Evolutionary conservation across 1,139 yeast species (phyloP).

Genomic region (Meyerozyma smithsonii): DNA sequence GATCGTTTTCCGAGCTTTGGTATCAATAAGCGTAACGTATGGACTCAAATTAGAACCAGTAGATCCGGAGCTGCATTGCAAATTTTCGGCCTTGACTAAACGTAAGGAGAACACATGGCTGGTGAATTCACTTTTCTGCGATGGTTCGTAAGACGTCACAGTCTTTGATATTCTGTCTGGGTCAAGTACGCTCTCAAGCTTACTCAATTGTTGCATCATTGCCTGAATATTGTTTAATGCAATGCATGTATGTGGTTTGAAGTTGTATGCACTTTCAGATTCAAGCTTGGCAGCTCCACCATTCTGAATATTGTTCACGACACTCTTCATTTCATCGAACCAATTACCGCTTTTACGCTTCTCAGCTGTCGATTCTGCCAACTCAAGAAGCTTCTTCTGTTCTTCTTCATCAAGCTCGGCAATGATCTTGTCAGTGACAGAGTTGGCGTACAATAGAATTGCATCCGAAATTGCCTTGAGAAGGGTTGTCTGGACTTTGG

Average conservation of each 20-base stretch:
- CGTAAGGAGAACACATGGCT: conserved; percentile 64
- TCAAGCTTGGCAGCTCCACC: conserved; percentile 25
- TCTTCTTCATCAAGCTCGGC: conserved; percentile 46
- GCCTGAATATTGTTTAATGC: conserved; percentile 68
- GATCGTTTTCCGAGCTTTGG: conserved; percentile 49
- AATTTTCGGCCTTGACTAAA: conserved; percentile 65
- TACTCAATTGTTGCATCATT: conserved; percentile 53
- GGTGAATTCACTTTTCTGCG: conserved; percentile 25
- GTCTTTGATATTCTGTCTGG: conserved; percentile 56
- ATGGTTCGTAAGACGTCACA: conserved; percentile 31
- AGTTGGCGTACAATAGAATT: conserved; percentile 47
- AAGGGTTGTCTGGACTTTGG: conserved; percentile 53
- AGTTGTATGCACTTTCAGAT: conserved; percentile 54
- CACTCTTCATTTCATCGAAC: conserved; percentile 44
- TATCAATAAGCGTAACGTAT: conserved; percentile 65
- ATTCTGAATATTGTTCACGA: conserved; percentile 42
- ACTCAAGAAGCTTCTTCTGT: conserved; percentile 19
- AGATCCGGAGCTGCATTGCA: conserved; percentile 41
- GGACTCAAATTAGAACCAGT: conserved; percentile 57
- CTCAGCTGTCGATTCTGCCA: conserved; percentile 22
- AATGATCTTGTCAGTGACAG: conserved; percentile 42
- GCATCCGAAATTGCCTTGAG: conserved; percentile 63
- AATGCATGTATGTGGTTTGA: conserved; percentile 64
- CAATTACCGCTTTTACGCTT: conserved; percentile 28
- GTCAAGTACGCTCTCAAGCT: conserved; percentile 56